Base-by-base conservation (phyloP, 2,329 filamentous ascomycete genomes). In the Colletotrichum sp. region DNA sequence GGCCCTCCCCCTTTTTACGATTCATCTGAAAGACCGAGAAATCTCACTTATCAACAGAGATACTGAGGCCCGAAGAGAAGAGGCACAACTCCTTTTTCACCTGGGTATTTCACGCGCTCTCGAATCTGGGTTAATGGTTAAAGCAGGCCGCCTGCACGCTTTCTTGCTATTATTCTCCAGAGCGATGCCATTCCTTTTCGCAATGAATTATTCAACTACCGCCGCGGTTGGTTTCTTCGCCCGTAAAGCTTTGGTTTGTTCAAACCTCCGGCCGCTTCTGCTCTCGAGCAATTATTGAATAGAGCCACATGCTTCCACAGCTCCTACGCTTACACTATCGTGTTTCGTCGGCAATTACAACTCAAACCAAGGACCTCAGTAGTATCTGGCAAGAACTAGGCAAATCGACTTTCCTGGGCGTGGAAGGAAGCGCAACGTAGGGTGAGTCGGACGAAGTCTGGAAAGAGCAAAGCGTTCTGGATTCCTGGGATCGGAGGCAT, bases 301-400 rank as follows among this genome's bases (percentile, higher is more conserved):
- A 19, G 22, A 16, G 52, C 52, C 6, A 57, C 22, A 8, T 13
- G 25, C 22, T 57, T 55, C 48, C 1, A 8, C 52, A 27, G 52
- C 22, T 57, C 52, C 52, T 8, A 27, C 22, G 2, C 2, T 11
- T 22, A 25, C 6, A 15, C 12, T 57, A 57, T 25, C 13, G 0
- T 57, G 12, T 27, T 12, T 57, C 15, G 27, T 57, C 52, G 22
- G 22, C 9, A 25, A 55, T 55, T 55, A 12, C 48, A 55, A 55
- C 11, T 9, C 8, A 55, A 9, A 55, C 12, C 48, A 25, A 55
- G 11, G n/a, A 55, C 1, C 11, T 8, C n/a, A 25, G 1, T 25
- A n/a, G 4, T 8, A 4, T 55, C 1, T 25, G n/a, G 12, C 2
- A 55, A 9, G 13, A 2, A n/a, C 48, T 25, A 25, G 1, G 5